phyloP scores from a whole-genome alignment of 129 eudicot species.

The Flaveria brownii region DNA sequence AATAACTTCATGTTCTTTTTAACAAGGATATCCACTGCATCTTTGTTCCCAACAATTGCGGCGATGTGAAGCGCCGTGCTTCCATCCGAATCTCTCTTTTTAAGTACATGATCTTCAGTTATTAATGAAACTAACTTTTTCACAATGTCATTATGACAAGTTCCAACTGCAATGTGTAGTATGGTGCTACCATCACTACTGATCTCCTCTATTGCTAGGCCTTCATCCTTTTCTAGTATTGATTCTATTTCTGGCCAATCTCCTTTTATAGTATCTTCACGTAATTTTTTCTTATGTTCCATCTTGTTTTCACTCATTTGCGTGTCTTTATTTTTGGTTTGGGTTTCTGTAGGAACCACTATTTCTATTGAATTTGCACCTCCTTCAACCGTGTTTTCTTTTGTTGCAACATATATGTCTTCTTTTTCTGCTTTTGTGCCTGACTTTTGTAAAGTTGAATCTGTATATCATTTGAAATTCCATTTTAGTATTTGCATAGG shows the following conservation, averaged over 20 bases:
- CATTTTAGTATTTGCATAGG: too few species aligned
- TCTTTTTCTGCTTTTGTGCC: not conserved
- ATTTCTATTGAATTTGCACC: not conserved
- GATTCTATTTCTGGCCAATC: not conserved
- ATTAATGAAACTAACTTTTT: not conserved
- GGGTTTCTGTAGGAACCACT: not conserved
- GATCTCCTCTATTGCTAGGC: not conserved
- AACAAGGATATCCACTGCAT: not conserved
- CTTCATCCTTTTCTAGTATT: not conserved
- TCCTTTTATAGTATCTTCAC: not conserved
- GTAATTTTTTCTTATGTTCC: not conserved
- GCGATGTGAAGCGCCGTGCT: constrained; percentile 22
- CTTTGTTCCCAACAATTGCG: constrained; percentile 10
- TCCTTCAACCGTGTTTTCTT: not conserved
- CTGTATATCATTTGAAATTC: not conserved
- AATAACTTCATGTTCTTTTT: not conserved
- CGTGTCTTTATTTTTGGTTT: too few species aligned
- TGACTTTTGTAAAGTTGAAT: not conserved
- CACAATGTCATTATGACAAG: not conserved
- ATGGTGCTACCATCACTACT: constrained; percentile 2
- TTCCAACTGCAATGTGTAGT: constrained; percentile 15
- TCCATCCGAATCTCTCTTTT: constrained; percentile 8
- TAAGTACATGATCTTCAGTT: not conserved
- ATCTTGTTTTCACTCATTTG: not conserved
- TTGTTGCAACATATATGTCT: not conserved